A percentile compares a stretch with the other conserved stretches of the same genome.
These are phyloP conservation scores for Canavalia ensiformis DNA, from an alignment of 306 rosid genomes.

Conservation along the genomic window DNA sequence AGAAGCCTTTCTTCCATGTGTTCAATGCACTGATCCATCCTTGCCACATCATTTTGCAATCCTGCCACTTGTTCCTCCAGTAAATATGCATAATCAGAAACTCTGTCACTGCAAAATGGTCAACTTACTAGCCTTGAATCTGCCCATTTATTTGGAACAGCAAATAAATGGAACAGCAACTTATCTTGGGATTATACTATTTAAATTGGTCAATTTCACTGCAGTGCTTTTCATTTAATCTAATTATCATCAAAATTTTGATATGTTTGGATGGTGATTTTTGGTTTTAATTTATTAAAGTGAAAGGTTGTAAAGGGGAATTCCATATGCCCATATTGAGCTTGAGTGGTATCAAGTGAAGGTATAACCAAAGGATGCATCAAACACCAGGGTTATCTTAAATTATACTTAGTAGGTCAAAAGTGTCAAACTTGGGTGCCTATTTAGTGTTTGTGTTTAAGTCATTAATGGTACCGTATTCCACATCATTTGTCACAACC, in stretches of 20 bases:
- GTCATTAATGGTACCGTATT: not conserved
- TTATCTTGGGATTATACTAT: not conserved
- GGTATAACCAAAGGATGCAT: slow-evolving; percentile 6
- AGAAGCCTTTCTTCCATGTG: not conserved
- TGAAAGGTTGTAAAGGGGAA: not conserved
- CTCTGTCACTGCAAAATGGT: not conserved
- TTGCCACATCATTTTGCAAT: not conserved
- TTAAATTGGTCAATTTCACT: not conserved
- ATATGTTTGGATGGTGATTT: slow-evolving; percentile 30
- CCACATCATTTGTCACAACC: not conserved
- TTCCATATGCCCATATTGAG: not conserved
- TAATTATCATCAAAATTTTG: not conserved
- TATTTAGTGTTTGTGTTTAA: not conserved
- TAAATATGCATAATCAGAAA: not conserved
- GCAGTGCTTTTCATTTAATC: not conserved
- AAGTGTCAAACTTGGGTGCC: slow-evolving; percentile 17
- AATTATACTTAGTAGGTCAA: not conserved
- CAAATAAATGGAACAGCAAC: not conserved
- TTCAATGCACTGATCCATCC: not conserved
- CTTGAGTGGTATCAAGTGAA: slow-evolving; percentile 10
- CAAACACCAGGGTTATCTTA: not conserved
- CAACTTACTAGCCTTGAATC: not conserved
- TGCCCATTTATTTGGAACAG: not conserved
- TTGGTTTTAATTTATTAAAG: not conserved
- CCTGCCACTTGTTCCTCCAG: not conserved